These are phyloP conservation scores for Guadua angustifolia DNA, from an alignment of 176 grass and related monocot genomes.

Conservation along the genomic window DNA sequence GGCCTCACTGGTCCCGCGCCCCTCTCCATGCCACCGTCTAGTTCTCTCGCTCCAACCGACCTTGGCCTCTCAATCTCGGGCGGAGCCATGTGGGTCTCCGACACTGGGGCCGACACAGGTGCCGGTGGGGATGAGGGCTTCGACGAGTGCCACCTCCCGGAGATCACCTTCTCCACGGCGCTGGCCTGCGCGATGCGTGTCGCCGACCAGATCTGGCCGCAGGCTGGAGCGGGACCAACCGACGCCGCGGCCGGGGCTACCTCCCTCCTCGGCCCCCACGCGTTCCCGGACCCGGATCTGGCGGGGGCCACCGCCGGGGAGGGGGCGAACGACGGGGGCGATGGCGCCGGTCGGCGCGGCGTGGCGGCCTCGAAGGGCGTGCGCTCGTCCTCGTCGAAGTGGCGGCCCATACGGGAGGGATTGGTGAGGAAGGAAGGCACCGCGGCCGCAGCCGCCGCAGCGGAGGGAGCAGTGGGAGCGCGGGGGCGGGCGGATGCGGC, in stretches of 20 bases:
- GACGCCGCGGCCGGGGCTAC: slow-evolving; percentile 44
- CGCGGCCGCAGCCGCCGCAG: slow-evolving; percentile 35
- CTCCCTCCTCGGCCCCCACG: slow-evolving; percentile 76
- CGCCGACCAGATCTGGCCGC: slow-evolving; percentile 76
- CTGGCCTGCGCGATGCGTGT: slow-evolving; percentile 86
- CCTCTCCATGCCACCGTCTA: slow-evolving; percentile 51
- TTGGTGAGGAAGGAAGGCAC: slow-evolving; percentile 58
- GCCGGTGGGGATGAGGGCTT: slow-evolving; percentile 61
- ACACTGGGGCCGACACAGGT: slow-evolving; percentile 28
- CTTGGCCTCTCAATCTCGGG: slow-evolving; percentile 60
- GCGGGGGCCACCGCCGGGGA: not conserved
- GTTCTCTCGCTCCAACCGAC: slow-evolving; percentile 55
- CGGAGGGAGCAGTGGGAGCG: slow-evolving; percentile 37
- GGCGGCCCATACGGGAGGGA: slow-evolving; percentile 67
- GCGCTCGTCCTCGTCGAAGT: slow-evolving; percentile 99
- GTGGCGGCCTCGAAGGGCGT: slow-evolving; percentile 74
- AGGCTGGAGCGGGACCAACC: not conserved
- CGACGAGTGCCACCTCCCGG: slow-evolving; percentile 70
- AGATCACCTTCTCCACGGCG: slow-evolving; percentile 97
- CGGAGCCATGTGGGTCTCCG: slow-evolving; percentile 38
- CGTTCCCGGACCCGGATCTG: slow-evolving; percentile 67
- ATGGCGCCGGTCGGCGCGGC: slow-evolving; percentile 44
- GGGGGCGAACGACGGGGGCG: slow-evolving; percentile 33
- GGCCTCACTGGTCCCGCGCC: slow-evolving; percentile 54
- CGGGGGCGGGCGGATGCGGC: slow-evolving; percentile 52